These are phyloP conservation scores for Breynia disticha DNA, from an alignment of 441 rosid genomes.

Conservation along the genomic window DNA sequence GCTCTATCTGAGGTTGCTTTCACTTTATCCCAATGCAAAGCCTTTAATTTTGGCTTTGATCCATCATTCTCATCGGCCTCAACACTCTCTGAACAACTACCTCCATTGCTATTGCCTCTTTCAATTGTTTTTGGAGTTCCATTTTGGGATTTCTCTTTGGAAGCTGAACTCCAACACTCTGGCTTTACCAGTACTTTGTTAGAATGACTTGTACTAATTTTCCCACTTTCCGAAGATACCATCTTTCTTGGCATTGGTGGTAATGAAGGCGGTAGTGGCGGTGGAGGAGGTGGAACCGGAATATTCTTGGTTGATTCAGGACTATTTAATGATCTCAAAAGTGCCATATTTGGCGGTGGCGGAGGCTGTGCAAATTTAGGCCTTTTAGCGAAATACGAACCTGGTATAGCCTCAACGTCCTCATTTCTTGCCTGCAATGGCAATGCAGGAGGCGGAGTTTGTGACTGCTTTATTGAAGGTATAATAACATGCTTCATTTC, in stretches of 20 bases:
- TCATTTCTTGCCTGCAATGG: no score
- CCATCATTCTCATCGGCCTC: conserved; percentile 34
- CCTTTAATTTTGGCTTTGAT: conserved; percentile 59
- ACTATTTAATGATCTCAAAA: conserved; percentile 51
- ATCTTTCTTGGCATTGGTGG: conserved; percentile 25
- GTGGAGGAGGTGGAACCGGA: conserved; percentile 42
- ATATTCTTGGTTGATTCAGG: conserved; percentile 21
- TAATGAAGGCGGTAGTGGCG: conserved; percentile 30
- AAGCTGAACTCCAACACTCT: conserved; percentile 36
- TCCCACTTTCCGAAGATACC: conserved; percentile 17
- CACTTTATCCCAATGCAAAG: conserved; percentile 96
- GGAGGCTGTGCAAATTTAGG: conserved; percentile 40
- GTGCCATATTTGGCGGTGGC: conserved; percentile 69
- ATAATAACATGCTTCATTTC: no score
- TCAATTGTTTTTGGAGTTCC: conserved; percentile 23
- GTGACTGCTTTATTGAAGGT: no score
- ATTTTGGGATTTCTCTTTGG: conserved; percentile 22
- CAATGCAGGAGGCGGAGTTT: no score
- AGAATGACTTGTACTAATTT: conserved; percentile 22
- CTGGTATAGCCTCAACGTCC: not conserved
- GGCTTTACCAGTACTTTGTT: conserved; percentile 21
- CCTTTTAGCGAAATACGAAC: no score
- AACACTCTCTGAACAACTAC: no score
- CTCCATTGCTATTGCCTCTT: conserved; percentile 18
- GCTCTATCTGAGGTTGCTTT: conserved; percentile 71